Evolutionary conservation across 495 filamentous ascomycete genomes (phyloP), one percentile per base, ranked within the genome.

Genomic region (Aspergillus sclerotioniger): DNA sequence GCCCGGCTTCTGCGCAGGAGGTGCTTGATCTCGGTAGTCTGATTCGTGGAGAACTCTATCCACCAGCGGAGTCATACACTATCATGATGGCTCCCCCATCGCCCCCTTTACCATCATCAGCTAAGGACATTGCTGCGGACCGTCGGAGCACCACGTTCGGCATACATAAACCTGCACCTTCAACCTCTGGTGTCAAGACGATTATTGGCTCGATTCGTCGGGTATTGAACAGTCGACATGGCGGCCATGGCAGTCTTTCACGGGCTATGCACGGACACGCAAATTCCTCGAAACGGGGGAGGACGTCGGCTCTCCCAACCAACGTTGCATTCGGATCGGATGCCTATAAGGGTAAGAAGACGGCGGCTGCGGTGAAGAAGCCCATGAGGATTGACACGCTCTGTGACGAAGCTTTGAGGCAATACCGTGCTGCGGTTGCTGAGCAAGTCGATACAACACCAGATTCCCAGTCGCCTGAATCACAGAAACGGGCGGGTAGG

Each of bases 201-300:
- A 77, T 98, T 3, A 79, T 98, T 46, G 92, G 92, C 0, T 91
- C 88, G 59, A 90, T 98, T 33, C 87, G 90, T 44, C 89, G 93
- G 35, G 93, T 87, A n/a, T 70, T 97, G 49, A 90, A 92, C 62
- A 90, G 82, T 41, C 88, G 84, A 67, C 71, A 81, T 61, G 63
- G 71, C 62, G 65, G 65, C 3, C 74, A 78, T 67, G 58, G 79
- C 67, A 37, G 69, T 67, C 66, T 73, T 39, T 72, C 75, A 20
- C 73, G 71, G 25, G 73, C 76, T 54, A 74, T 75, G 29, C 60
- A 79, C 76, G 54, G 76, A 76, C 60, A 33, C 52, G 59, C 15
- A 52, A 67, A 21, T 39, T 63, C 50, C 29, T 66, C 58, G 53
- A 53, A 49, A 9, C 66, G 69, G 19, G 71, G 70, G 15, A 78